A percentile compares a stretch with the other conserved stretches of the same genome.
These are phyloP conservation scores for Irpex sp. DNA, from an alignment of 1,284 basidiomycete genomes.

Conservation along the genomic window DNA sequence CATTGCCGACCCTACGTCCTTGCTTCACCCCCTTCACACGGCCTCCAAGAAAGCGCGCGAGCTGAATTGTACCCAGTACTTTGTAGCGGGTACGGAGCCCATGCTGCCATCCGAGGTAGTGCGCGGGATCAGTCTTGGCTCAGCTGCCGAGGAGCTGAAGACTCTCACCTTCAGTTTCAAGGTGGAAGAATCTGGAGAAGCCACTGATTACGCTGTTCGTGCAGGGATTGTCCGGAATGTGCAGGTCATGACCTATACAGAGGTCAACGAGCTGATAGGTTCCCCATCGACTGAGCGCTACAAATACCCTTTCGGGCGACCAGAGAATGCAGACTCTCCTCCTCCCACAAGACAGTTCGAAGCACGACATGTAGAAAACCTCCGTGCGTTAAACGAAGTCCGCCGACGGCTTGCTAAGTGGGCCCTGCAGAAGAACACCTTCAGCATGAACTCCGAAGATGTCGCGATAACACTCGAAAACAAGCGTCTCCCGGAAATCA, in stretches of 20 bases:
- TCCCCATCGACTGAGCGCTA: background rate
- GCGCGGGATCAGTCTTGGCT: conserved; percentile 55
- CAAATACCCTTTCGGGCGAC: conserved; percentile 39
- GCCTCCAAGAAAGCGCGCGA: conserved; percentile 53
- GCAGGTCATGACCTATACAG: conserved; percentile 61
- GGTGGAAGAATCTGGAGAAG: conserved; percentile 56
- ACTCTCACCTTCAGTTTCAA: conserved; percentile 83
- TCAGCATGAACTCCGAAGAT: background rate
- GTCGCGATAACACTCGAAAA: conserved; percentile 13
- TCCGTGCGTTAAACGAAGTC: conserved; percentile 8
- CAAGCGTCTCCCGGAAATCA: conserved; percentile 15
- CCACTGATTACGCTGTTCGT: conserved; percentile 67
- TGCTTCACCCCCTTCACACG: conserved; percentile 66
- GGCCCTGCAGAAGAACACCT: background rate
- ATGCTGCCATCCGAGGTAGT: conserved; percentile 60
- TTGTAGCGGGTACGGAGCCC: conserved; percentile 58
- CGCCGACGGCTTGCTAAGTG: conserved; percentile 4
- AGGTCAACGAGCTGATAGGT: conserved; percentile 57
- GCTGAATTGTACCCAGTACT: conserved; percentile 52
- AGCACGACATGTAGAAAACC: background rate
- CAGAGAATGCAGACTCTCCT: background rate
- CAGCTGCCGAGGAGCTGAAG: conserved; percentile 39
- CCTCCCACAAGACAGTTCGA: background rate
- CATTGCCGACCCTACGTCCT: conserved; percentile 87
- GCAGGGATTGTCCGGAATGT: conserved; percentile 73